Conservation (phyloP, 371 early-diverging fungal species). For the Mortierella sp. region DNA sequence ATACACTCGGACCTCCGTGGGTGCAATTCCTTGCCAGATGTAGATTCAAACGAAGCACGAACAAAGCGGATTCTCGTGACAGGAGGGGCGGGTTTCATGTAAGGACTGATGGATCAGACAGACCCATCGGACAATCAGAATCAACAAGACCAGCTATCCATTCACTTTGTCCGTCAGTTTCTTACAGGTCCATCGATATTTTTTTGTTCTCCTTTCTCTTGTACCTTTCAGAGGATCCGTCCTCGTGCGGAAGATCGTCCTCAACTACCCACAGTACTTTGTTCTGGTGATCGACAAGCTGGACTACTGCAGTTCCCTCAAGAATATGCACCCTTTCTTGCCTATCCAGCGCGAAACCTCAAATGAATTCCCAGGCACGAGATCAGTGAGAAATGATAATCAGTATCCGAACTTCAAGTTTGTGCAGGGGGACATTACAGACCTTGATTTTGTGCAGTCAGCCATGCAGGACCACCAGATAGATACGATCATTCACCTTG, state of each 20-base stretch:
- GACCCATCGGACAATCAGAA: too few species aligned
- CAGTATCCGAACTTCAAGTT: conserved; percentile 23
- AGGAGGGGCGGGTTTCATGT: conserved; percentile 93
- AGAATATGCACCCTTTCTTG: conserved; percentile 66
- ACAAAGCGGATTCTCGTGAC: conserved; percentile 79
- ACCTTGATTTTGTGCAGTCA: conserved; percentile 74
- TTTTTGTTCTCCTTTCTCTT: neutral
- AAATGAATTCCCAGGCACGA: neutral
- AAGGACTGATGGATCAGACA: conserved; percentile 50
- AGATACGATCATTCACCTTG: conserved; percentile 85
- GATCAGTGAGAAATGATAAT: neutral
- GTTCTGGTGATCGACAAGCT: conserved; percentile 83
- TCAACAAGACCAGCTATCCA: too few species aligned
- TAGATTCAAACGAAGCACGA: conserved; percentile 44
- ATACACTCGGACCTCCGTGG: conserved; percentile 30
- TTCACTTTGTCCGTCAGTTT: too few species aligned
- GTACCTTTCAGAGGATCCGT: conserved; percentile 61
- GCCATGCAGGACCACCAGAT: conserved; percentile 77
- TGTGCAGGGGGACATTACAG: conserved; percentile 78
- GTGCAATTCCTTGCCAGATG: neutral
- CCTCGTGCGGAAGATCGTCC: conserved; percentile 72
- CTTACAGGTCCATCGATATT: neutral
- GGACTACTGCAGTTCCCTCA: conserved; percentile 83
- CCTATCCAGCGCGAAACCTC: too few species aligned
- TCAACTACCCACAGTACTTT: conserved; percentile 77